These are phyloP conservation scores for Hirschioporus abietinus DNA, from an alignment of 768 basidiomycete species.

Conservation along the genomic window DNA sequence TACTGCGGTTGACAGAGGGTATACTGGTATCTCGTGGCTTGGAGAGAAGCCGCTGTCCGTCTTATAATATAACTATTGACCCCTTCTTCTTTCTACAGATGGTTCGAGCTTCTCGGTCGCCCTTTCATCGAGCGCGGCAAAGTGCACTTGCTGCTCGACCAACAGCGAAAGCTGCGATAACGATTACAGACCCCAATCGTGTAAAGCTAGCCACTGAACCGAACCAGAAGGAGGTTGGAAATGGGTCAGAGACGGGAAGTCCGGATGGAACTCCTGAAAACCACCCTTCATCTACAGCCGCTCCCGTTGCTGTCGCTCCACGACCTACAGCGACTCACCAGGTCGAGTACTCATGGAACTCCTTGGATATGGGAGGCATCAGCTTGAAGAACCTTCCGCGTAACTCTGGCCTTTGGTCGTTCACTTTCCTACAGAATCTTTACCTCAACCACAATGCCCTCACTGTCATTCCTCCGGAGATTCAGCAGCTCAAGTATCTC, in stretches of 20 bases:
- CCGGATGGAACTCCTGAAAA: conserved; percentile 33
- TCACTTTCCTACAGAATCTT: conserved; percentile 89
- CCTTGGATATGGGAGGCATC: conserved; percentile 95
- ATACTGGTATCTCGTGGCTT: conserved; percentile 12
- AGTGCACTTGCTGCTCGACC: conserved; percentile 91
- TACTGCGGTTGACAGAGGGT: neutral
- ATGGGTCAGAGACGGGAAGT: conserved; percentile 31
- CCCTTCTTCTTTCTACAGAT: conserved; percentile 40
- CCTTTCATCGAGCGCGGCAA: conserved; percentile 93
- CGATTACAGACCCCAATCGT: conserved; percentile 86
- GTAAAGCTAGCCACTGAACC: conserved; percentile 43
- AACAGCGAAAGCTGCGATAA: conserved; percentile 79
- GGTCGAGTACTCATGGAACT: conserved; percentile 78
- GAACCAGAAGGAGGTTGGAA: conserved; percentile 25
- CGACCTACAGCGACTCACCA: conserved; percentile 60
- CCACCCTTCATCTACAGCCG: conserved; percentile 73
- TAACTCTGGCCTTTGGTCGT: conserved; percentile 69
- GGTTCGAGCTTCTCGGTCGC: conserved; percentile 78
- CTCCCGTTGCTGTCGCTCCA: conserved; percentile 63
- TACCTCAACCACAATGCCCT: conserved; percentile 96
- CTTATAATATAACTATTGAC: neutral
- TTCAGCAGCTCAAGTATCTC: conserved; percentile 78
- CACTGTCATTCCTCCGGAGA: conserved; percentile 70
- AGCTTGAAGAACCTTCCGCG: conserved; percentile 86
- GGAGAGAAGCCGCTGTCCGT: conserved; percentile 17